phyloP scores from a whole-genome alignment of 352 stramenopile species.

The Thalassiosira exigua region DNA sequence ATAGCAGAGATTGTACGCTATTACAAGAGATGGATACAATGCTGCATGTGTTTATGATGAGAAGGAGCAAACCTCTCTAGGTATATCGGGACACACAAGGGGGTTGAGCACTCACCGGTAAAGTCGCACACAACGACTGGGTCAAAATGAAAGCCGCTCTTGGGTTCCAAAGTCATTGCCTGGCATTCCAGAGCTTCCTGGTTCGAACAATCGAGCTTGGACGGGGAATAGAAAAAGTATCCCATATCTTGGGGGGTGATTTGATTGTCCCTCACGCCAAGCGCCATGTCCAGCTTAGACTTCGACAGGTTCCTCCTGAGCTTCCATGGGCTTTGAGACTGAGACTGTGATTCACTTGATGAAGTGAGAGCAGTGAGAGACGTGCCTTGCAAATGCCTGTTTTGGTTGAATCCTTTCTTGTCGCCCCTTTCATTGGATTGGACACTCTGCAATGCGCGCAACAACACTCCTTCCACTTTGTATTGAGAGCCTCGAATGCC shows the following conservation, averaged over 20 bases:
- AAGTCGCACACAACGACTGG: conserved; percentile 99
- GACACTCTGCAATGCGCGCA: conserved; percentile 80
- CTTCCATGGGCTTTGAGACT: conserved; percentile 82
- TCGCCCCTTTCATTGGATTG: conserved; percentile 79
- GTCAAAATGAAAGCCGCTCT: conserved; percentile 95
- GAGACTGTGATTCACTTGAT: conserved; percentile 62
- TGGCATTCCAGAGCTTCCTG: conserved; percentile 85
- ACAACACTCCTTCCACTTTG: conserved; percentile 84
- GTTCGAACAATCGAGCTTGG: conserved; percentile 71
- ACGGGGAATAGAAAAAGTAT: conserved; percentile 86
- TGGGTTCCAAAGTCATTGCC: conserved; percentile 89
- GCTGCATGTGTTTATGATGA: no score
- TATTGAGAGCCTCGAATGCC: conserved; percentile 81
- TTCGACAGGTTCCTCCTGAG: conserved; percentile 30
- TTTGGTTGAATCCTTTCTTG: conserved; percentile 68
- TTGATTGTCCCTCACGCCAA: conserved; percentile 8
- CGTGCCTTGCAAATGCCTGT: conserved; percentile 13
- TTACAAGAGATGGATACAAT: conserved; percentile 99
- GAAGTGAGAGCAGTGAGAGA: conserved; percentile 45
- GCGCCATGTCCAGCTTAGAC: background rate
- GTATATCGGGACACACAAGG: no score
- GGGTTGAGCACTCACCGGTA: no score
- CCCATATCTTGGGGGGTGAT: conserved; percentile 36
- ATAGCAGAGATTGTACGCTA: conserved; percentile 99
- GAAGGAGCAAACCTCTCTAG: no score